These are phyloP conservation scores for Penicillium carneum DNA, from an alignment of 2,329 filamentous ascomycete species.

Conservation along the genomic window DNA sequence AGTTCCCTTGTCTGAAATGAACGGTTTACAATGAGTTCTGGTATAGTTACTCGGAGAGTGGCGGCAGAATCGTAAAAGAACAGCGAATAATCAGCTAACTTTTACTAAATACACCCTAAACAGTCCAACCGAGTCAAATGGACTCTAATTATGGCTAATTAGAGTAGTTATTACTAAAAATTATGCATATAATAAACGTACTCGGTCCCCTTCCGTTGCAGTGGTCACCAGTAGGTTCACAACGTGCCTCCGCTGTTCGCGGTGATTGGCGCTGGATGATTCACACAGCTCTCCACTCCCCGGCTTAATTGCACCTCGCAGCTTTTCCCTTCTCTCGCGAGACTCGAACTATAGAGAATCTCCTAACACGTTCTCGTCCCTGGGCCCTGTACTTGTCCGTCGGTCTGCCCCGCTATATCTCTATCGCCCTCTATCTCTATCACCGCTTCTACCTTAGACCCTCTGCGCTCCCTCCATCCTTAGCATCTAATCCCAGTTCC, in stretches of 20 bases:
- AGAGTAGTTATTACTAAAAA: not conserved
- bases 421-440: constrained; percentile 8
- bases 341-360: constrained; percentile 3
- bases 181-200: not conserved
- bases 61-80: constrained; percentile 1
- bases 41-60: not conserved
- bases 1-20: not conserved
- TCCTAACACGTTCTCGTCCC: not conserved
- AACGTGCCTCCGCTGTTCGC: constrained; percentile 32
- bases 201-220: not conserved
- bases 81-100: not conserved
- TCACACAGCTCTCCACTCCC: constrained; percentile 32
- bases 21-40: not conserved
- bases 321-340: constrained; percentile 17
- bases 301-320: constrained; percentile 24
- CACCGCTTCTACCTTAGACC: constrained; percentile 5
- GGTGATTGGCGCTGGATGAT: constrained; percentile 33
- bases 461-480: not conserved
- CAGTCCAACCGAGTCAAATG: not conserved
- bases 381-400: constrained; percentile 9
- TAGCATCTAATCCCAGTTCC: not conserved
- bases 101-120: not conserved
- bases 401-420: constrained; percentile 5
- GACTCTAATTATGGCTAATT: not conserved
- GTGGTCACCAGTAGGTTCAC: constrained; percentile 15